Conservation (phyloP, 768 basidiomycete genomes). For the Chiua virens region DNA sequence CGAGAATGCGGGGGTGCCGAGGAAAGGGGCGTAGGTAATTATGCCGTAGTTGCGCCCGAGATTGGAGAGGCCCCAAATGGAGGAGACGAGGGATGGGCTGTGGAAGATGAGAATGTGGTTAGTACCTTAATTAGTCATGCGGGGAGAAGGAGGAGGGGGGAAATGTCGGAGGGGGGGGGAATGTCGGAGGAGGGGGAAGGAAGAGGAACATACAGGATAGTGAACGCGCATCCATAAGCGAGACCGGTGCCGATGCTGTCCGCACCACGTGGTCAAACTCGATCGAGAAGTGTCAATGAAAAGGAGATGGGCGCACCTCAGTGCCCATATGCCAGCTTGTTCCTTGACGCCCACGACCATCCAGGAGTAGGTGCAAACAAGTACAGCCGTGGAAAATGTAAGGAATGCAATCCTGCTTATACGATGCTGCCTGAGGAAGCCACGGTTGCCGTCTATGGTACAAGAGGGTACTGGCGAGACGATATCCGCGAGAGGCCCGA, state of each 20-base stretch:
- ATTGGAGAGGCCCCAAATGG: conserved; percentile 70
- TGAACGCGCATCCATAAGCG: conserved; percentile 71
- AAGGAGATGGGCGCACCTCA: conserved; percentile 49
- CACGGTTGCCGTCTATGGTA: conserved; percentile 30
- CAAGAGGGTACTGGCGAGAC: conserved; percentile 61
- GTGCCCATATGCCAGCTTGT: conserved; percentile 59
- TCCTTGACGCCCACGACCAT: conserved; percentile 48
- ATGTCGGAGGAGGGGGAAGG: neutral
- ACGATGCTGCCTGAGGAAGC: conserved; percentile 42
- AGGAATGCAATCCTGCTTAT: conserved; percentile 67
- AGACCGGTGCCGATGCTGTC: conserved; percentile 62
- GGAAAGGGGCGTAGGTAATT: conserved; percentile 71
- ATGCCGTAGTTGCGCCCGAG: conserved; percentile 77
- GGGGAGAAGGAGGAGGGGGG: neutral
- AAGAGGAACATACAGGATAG: conserved; percentile 55
- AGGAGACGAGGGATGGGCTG: conserved; percentile 63
- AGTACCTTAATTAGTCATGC: neutral
- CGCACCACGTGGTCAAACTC: neutral
- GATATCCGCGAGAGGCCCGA: conserved; percentile 72
- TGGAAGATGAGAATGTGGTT: neutral
- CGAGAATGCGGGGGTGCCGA: conserved; percentile 74
- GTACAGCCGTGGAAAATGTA: conserved; percentile 44
- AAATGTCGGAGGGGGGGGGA: neutral
- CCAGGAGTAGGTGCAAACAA: conserved; percentile 56
- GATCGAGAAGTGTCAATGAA: neutral